These are phyloP conservation scores for Litsea cubeba DNA, from an alignment of 164 flowering plant species.

Conservation along the genomic window DNA sequence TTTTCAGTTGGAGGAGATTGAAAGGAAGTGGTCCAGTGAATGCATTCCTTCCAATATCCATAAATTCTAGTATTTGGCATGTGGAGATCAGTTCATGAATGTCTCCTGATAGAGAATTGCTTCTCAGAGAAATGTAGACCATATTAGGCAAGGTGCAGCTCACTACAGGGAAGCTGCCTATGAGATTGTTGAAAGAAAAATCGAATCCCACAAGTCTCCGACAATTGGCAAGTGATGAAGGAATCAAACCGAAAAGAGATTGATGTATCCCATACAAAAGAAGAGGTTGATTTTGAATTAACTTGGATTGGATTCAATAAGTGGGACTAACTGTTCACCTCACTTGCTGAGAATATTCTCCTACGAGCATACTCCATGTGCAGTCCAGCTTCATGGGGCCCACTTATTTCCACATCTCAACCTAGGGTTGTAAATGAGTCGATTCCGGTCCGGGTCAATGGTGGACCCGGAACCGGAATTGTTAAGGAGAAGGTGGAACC, in stretches of 20 bases:
- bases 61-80: slow-evolving; percentile 55
- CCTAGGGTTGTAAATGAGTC: too few relatives aligned
- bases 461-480: too few relatives aligned
- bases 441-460: too few relatives aligned
- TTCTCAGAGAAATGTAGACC: slow-evolving; percentile 60
- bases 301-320: too few relatives aligned
- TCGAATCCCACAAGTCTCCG: slow-evolving; percentile 63
- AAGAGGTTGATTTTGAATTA: too few relatives aligned
- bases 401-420: too few relatives aligned
- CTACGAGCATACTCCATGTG: too few relatives aligned
- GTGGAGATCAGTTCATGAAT: slow-evolving; percentile 37
- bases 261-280: background rate
- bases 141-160: slow-evolving; percentile 47
- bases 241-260: slow-evolving; percentile 64
- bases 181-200: slow-evolving; percentile 66
- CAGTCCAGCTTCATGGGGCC: too few relatives aligned
- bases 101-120: slow-evolving; percentile 56
- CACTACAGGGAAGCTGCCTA: slow-evolving; percentile 53
- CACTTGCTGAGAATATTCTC: too few relatives aligned
- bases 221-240: slow-evolving; percentile 58
- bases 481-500: too few relatives aligned
- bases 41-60: slow-evolving; percentile 76
- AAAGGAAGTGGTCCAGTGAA: slow-evolving; percentile 68
- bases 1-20: slow-evolving; percentile 40
- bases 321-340: too few relatives aligned